Evolutionary conservation across 2,329 filamentous ascomycete genomes (phyloP).

Genomic region (Fusarium setosum): DNA sequence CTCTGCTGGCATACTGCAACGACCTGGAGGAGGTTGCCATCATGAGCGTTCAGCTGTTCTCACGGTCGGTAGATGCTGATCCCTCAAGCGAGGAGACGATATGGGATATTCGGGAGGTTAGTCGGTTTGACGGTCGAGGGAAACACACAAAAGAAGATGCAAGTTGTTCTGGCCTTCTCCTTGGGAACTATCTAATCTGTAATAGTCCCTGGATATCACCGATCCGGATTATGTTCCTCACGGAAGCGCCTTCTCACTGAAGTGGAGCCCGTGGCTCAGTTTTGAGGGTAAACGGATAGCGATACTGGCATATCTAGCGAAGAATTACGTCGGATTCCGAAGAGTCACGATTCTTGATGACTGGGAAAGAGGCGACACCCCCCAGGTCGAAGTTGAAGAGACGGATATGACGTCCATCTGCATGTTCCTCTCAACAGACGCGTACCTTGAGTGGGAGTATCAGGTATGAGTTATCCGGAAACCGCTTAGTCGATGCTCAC

Average conservation of each 20-base stretch:
- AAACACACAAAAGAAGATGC: constrained; percentile 54
- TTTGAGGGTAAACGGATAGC: constrained; percentile 50
- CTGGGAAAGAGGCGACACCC: constrained; percentile 50
- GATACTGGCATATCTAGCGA: constrained; percentile 62
- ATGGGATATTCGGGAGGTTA: constrained; percentile 64
- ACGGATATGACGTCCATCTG: constrained; percentile 61
- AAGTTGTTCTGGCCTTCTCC: not conserved
- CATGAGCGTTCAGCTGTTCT: constrained; percentile 59
- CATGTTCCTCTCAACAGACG: constrained; percentile 60
- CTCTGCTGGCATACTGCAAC: constrained; percentile 63
- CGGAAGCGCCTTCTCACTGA: constrained; percentile 62
- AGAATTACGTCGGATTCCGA: constrained; percentile 67
- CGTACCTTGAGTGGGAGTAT: constrained; percentile 68
- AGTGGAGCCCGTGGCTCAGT: constrained; percentile 65
- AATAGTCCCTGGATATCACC: constrained; percentile 43
- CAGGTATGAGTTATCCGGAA: constrained; percentile 48
- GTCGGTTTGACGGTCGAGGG: constrained; percentile 59
- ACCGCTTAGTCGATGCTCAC: constrained; percentile 7
- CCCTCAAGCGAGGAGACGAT: constrained; percentile 43
- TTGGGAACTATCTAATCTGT: constrained; percentile 13
- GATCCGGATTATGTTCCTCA: constrained; percentile 63
- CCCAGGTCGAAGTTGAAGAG: constrained; percentile 53
- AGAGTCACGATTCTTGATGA: constrained; percentile 54
- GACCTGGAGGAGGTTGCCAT: constrained; percentile 62
- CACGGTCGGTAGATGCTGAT: constrained; percentile 29